Conservation (phyloP, 1,284 basidiomycete species). For the Gymnopus androsaceus region DNA sequence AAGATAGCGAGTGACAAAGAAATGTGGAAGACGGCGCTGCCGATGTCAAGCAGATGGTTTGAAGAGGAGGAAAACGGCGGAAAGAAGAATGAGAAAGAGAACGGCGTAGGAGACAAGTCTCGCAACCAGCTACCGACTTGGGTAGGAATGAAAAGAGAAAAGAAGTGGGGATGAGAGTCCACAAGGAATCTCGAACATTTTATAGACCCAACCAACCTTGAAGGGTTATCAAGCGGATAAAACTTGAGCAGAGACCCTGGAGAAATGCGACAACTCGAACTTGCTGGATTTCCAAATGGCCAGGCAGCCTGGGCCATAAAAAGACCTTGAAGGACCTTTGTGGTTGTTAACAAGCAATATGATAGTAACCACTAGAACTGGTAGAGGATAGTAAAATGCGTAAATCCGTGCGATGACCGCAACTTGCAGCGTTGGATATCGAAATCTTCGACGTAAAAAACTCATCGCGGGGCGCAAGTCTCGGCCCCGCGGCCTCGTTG, state of each 20-base stretch:
- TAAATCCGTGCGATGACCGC: too few species aligned
- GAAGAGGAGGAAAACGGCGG: neutral
- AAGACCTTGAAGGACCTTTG: neutral
- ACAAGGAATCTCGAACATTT: neutral
- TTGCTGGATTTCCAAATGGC: neutral
- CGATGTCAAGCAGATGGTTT: neutral
- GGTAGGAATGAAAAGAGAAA: slow-evolving; percentile 8
- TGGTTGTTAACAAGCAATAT: too few species aligned
- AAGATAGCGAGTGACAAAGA: neutral
- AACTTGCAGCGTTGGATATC: too few species aligned
- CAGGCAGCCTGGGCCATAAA: neutral
- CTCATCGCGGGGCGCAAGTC: too few species aligned
- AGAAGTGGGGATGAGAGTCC: neutral
- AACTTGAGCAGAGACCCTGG: neutral
- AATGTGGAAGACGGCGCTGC: slow-evolving; percentile 5
- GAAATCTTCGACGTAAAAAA: too few species aligned
- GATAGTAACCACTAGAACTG: too few species aligned
- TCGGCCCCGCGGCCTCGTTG: too few species aligned
- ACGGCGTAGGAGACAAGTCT: slow-evolving; percentile 8
- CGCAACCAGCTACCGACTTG: slow-evolving; percentile 13
- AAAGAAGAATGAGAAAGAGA: neutral
- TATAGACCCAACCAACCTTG: neutral
- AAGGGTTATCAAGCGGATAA: neutral
- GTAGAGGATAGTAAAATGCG: too few species aligned
- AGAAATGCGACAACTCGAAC: neutral